Base-by-base conservation (phyloP, 2,329 filamentous ascomycete species). In the Diatrype stigma region DNA sequence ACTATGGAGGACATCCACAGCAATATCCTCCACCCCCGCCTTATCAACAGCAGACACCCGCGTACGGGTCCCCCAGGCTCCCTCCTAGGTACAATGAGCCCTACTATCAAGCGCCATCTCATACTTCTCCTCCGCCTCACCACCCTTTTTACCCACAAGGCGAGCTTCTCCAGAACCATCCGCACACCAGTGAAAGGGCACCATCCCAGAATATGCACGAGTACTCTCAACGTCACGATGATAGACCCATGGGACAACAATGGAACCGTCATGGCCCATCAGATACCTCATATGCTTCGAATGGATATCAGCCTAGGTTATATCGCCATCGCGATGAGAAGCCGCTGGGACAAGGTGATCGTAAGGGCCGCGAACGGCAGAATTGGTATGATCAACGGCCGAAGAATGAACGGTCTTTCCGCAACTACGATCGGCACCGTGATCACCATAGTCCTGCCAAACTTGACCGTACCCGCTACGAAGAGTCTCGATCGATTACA, bases 101-200 rank as follows among this genome's bases (percentile, higher is more conserved):
- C 6, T 44, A 44, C n/a, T 44, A 44, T 17, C 40, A 22, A 3
- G 12, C 37, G 6, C 37, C 40, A 14, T 23, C 40, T 45, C 54
- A 51, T 16, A 38, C 23, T 17, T 19, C 21, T 45, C 51, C 54
- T 40, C 48, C 55, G 21, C 47, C 56, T 19, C 53, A 51, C 26
- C 37, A 51, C 14, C 42, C 49, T n/a, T 56, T 54, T 51, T 48
- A 21, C 11, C 37, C 47, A 22, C 30, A 37, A 11, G 17, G 22
- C 23, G 38, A 28, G 5, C n/a, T 23, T 23, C 26, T 37, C 8
- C 21, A 28, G 16, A 42, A 42, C 34, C 47, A 30, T 12, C 26
- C 37, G 12, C n/a, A 44, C n/a, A n/a, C 4, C 21, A 21, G 34
- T 6, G 34, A 17, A 6, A 17, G n/a, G 6, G 34, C 6, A 37